Percentiles rank a stretch among this genome's conserved stretches.
These are phyloP conservation scores for Quercus rubra DNA, from an alignment of 306 rosid genomes.

Conservation along the genomic window DNA sequence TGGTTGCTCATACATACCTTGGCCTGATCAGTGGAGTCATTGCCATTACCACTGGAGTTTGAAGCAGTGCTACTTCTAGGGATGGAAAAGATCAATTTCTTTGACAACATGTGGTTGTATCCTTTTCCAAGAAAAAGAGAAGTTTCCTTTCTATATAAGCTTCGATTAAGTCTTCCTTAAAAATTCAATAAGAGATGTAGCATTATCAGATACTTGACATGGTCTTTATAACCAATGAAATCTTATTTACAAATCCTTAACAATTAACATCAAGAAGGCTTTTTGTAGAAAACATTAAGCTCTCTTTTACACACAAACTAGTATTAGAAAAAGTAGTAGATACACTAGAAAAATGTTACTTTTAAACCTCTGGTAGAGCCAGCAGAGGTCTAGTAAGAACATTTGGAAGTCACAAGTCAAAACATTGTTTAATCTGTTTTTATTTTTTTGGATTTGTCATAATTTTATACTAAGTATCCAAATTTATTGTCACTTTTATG, in stretches of 20 bases:
- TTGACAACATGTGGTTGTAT: conserved; percentile 13
- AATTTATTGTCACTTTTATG: background rate
- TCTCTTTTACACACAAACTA: background rate
- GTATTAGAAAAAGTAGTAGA: background rate
- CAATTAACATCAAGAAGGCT: background rate
- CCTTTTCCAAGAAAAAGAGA: conserved; percentile 33
- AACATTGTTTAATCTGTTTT: no score
- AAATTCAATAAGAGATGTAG: background rate
- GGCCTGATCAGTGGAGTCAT: conserved; percentile 44
- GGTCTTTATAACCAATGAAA: conserved; percentile 8
- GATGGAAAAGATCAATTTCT: conserved; percentile 27
- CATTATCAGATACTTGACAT: background rate
- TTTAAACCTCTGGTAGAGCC: background rate
- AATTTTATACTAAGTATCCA: background rate
- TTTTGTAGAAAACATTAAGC: background rate
- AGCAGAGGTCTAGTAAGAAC: background rate
- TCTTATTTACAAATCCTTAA: background rate
- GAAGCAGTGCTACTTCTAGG: conserved; percentile 49
- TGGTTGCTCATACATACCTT: conserved; percentile 48
- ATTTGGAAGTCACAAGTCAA: background rate
- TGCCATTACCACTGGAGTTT: conserved; percentile 41
- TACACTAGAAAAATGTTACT: no score
- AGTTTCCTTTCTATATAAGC: conserved; percentile 34
- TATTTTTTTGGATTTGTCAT: background rate
- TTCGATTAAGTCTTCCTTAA: conserved; percentile 40